Conservation (phyloP, 2,329 filamentous ascomycete genomes). For the Metarhizium brunneum region DNA sequence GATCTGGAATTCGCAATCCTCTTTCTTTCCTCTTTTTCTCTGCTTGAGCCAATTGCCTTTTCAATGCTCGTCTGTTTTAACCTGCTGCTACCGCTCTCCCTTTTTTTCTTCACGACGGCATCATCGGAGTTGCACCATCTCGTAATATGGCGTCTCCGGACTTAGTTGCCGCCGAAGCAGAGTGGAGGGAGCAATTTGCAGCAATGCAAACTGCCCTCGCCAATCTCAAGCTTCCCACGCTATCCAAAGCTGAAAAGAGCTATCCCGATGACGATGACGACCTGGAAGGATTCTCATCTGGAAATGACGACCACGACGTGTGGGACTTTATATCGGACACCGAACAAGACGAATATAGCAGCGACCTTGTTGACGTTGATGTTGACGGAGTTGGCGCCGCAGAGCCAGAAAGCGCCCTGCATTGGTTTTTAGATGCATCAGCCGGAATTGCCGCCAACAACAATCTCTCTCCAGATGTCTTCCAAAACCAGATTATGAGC, state of each 20-base stretch:
- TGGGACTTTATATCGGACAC: constrained; percentile 85
- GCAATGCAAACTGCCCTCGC: constrained; percentile 82
- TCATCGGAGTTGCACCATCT: neutral
- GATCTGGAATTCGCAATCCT: too few relatives aligned
- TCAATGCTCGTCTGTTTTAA: neutral
- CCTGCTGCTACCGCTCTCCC: neutral
- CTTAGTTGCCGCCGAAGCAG: constrained; percentile 34
- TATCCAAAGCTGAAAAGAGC: constrained; percentile 31
- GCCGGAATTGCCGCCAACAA: constrained; percentile 55
- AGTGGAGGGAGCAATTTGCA: constrained; percentile 79
- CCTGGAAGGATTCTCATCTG: constrained; percentile 43
- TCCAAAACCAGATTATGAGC: constrained; percentile 69
- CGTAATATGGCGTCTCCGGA: constrained; percentile 24
- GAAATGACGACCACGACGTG: constrained; percentile 66
- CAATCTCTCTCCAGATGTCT: constrained; percentile 57
- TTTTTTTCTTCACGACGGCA: neutral
- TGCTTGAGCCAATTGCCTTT: neutral
- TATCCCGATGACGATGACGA: constrained; percentile 57
- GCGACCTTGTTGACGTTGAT: constrained; percentile 48
- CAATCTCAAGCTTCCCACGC: constrained; percentile 47
- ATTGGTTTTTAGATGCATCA: constrained; percentile 68
- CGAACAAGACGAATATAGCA: constrained; percentile 56
- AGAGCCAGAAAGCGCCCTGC: constrained; percentile 38
- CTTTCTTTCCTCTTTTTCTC: too few relatives aligned
- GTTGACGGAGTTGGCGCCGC: constrained; percentile 20